Percentiles rank a stretch among this genome's conserved stretches.
These are phyloP conservation scores for Plasmodium falciparum DNA, from an alignment of 169 alveolate species.

Conservation along the genomic window DNA sequence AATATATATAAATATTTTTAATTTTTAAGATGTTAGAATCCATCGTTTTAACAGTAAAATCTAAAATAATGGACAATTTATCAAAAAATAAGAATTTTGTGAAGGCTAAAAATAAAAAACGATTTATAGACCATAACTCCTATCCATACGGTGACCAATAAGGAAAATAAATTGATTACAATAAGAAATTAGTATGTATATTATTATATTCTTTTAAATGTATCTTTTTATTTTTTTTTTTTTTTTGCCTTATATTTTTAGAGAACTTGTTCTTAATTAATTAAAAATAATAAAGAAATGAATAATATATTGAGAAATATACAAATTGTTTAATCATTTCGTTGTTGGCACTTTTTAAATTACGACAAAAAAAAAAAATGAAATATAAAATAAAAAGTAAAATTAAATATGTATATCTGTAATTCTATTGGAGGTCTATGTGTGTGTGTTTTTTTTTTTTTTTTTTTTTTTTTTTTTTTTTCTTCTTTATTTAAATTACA, in stretches of 20 bases:
- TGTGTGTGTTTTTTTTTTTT: neutral
- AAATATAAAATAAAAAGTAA: no score
- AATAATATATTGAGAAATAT: neutral
- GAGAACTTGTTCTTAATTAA: slow-evolving; percentile 50
- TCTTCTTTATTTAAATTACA: neutral
- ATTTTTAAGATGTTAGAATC: slow-evolving; percentile 38
- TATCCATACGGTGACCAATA: slow-evolving; percentile 38
- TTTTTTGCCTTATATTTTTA: neutral
- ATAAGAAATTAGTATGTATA: neutral
- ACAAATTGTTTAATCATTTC: neutral
- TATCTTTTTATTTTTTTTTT: slow-evolving; percentile 4
- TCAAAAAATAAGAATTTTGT: slow-evolving; percentile 21
- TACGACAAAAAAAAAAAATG: no score
- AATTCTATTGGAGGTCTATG: neutral
- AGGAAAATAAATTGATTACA: neutral
- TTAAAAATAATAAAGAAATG: slow-evolving; percentile 1
- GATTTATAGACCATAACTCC: slow-evolving; percentile 17
- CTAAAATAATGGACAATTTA: slow-evolving; percentile 37
- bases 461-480: slow-evolving; percentile 5
- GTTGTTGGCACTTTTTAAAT: no score
- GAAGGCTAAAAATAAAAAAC: slow-evolving; percentile 37
- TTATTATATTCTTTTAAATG: neutral
- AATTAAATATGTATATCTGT: neutral
- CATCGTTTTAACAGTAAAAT: slow-evolving; percentile 9
- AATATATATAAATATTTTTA: neutral